A percentile compares a stretch with the other conserved stretches of the same genome.
Conservation (phyloP, 78 protist genomes). For the Dictyostelium intermedium region DNA sequence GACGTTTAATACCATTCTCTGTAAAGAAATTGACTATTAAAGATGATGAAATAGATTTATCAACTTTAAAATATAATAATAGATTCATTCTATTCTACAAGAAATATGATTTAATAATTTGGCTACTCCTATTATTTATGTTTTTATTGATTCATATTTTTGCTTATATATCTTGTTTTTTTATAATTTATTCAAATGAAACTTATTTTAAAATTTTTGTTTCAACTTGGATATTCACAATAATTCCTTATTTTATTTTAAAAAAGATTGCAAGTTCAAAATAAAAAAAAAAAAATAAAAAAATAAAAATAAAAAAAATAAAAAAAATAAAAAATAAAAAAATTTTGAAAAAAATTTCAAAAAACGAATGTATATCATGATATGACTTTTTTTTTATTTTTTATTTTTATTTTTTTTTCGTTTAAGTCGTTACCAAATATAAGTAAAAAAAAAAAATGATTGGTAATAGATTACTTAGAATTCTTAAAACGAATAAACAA, state of each 20-base stretch:
- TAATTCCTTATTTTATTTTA: not conserved
- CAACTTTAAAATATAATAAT: not conserved
- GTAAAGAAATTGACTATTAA: not conserved
- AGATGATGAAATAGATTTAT: not conserved
- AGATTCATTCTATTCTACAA: not conserved
- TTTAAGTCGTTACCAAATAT: no score
- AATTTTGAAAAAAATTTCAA: no score
- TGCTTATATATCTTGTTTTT: not conserved
- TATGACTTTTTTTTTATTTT: no score
- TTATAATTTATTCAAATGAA: not conserved
- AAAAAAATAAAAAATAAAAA: no score
- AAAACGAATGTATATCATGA: no score
- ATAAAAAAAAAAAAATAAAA: no score
- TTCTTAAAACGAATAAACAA: not conserved
- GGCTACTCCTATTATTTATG: not conserved
- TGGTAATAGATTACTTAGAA: not conserved
- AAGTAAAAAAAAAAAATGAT: not conserved
- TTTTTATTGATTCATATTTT: no score
- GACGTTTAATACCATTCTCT: not conserved
- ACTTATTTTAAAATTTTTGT: no score
- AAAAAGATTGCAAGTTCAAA: not conserved
- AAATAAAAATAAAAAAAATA: no score
- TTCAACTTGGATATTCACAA: not conserved
- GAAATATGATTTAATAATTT: not conserved
- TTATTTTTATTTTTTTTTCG: no score